These are phyloP conservation scores for Stagonosporopsis chrysanthemi DNA, from an alignment of 2,329 filamentous ascomycete species.

Conservation along the genomic window DNA sequence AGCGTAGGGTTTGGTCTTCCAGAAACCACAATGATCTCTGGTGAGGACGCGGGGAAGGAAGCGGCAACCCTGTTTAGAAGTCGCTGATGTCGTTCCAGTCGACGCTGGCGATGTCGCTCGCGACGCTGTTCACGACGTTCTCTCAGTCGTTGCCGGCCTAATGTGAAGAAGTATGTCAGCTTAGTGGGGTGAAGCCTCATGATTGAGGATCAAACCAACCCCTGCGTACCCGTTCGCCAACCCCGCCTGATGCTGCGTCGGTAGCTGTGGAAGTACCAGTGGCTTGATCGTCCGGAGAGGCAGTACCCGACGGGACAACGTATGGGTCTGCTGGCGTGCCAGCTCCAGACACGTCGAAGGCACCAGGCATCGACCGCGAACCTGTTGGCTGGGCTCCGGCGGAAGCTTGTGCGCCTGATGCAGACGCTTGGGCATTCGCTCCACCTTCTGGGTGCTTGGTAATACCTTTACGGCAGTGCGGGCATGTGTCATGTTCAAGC, in stretches of 20 bases:
- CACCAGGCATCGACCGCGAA: slow-evolving; percentile 39
- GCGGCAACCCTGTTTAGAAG: slow-evolving; percentile 2
- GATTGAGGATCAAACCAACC: slow-evolving; percentile 44
- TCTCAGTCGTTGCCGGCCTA: slow-evolving; percentile 14
- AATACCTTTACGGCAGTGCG: slow-evolving; percentile 72
- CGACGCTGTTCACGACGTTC: slow-evolving; percentile 15
- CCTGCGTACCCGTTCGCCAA: slow-evolving; percentile 43
- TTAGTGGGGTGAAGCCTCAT: slow-evolving; percentile 4
- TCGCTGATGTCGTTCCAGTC: neutral
- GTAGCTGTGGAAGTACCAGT: slow-evolving; percentile 23
- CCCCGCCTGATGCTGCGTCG: slow-evolving; percentile 23
- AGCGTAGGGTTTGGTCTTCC: neutral
- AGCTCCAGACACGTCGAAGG: slow-evolving; percentile 33
- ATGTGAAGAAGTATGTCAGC: slow-evolving; percentile 1
- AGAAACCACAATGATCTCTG: slow-evolving; percentile 6
- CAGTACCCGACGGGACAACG: slow-evolving; percentile 21
- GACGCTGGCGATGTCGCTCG: slow-evolving; percentile 11
- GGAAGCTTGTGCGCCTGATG: slow-evolving; percentile 17
- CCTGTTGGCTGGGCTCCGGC: slow-evolving; percentile 18
- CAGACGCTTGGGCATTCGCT: slow-evolving; percentile 23
- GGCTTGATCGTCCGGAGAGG: slow-evolving; percentile 15
- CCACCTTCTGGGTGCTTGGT: slow-evolving; percentile 44
- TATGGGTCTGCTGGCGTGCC: slow-evolving; percentile 33
- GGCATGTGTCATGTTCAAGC: slow-evolving; percentile 90
- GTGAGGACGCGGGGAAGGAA: slow-evolving; percentile 7